A percentile compares a stretch with the other conserved stretches of the same genome.
phyloP scores from a whole-genome alignment of 208 protist genomes.

The Perkinsela sp. region DNA sequence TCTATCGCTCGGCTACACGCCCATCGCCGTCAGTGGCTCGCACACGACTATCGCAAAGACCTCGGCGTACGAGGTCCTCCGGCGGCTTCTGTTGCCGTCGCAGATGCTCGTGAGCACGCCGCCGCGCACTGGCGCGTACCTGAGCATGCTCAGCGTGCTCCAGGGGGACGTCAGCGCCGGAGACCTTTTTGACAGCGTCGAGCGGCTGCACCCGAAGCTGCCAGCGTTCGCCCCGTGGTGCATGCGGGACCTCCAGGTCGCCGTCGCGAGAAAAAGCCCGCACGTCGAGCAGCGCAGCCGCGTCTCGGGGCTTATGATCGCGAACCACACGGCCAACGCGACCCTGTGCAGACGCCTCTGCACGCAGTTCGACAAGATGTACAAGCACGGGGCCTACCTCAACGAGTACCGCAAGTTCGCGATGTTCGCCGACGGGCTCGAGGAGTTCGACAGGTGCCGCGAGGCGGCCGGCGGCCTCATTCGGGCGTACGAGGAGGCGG shows the following conservation, averaged over 20 bases:
- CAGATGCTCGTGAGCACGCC: constrained; percentile 86
- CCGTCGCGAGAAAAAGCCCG: constrained; percentile 74
- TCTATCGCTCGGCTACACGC: constrained; percentile 95
- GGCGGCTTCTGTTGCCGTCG: constrained; percentile 90
- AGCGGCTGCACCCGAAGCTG: constrained; percentile 84
- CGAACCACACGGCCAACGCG: constrained; percentile 93
- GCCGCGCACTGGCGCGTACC: constrained; percentile 81
- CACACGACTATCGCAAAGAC: constrained; percentile 84
- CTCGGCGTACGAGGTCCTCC: constrained; percentile 98
- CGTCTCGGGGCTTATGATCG: constrained; percentile 92
- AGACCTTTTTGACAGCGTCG: constrained; percentile 91
- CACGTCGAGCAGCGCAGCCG: constrained; percentile 83
- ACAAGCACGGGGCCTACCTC: constrained; percentile 68
- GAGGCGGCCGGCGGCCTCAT: constrained; percentile 77
- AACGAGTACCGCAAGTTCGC: constrained; percentile 70
- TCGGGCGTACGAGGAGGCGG: constrained; percentile 84
- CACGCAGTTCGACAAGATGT: constrained; percentile 74
- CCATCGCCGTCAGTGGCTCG: constrained; percentile 64
- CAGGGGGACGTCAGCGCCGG: constrained; percentile 94
- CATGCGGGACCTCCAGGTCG: constrained; percentile 76
- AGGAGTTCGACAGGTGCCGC: constrained; percentile 79
- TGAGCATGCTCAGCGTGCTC: constrained; percentile 96
- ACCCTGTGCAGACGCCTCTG: constrained; percentile 68
- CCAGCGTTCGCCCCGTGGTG: constrained; percentile 97
- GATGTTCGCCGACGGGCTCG: constrained; percentile 63